These are phyloP conservation scores for Mortierella sp. DNA, from an alignment of 371 early-diverging fungal species.

Conservation along the genomic window DNA sequence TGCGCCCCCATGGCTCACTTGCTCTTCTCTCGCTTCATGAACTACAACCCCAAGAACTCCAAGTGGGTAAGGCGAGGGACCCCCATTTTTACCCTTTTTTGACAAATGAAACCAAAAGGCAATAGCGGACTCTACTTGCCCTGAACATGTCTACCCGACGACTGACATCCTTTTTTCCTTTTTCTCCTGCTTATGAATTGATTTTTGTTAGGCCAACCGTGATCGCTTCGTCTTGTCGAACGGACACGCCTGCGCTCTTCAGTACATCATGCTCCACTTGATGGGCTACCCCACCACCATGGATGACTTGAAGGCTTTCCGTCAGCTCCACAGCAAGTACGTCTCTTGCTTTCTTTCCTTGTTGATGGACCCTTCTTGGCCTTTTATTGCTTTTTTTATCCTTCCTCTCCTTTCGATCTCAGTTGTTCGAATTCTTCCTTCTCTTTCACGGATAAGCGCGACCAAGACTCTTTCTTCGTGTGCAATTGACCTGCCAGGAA, in stretches of 20 bases:
- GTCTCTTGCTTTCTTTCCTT: slow-evolving; percentile 22
- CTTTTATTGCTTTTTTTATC: too few relatives aligned
- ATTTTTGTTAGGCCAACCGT: slow-evolving; percentile 76
- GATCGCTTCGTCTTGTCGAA: slow-evolving; percentile 99
- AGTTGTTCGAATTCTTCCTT: not conserved
- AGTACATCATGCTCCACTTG: slow-evolving; percentile 95
- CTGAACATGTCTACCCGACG: not conserved
- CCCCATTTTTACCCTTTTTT: not conserved
- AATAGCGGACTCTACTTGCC: not conserved
- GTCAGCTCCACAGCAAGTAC: slow-evolving; percentile 91
- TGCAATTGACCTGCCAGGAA: not conserved
- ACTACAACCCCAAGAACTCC: slow-evolving; percentile 89
- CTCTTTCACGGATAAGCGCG: not conserved
- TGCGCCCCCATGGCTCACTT: slow-evolving; percentile 97
- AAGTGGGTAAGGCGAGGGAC: slow-evolving; percentile 73
- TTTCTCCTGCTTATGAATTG: not conserved
- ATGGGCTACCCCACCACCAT: slow-evolving; percentile 91
- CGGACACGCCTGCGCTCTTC: slow-evolving; percentile 98
- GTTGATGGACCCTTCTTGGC: not conserved
- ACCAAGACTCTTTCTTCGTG: too few relatives aligned
- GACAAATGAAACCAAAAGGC: not conserved
- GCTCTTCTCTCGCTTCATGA: slow-evolving; percentile 90
- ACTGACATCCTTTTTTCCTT: not conserved
- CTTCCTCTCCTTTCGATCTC: too few relatives aligned
- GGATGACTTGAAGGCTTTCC: slow-evolving; percentile 96